These are phyloP conservation scores for Dispira parvispora DNA, from an alignment of 192 early-diverging fungal species.

Conservation along the genomic window DNA sequence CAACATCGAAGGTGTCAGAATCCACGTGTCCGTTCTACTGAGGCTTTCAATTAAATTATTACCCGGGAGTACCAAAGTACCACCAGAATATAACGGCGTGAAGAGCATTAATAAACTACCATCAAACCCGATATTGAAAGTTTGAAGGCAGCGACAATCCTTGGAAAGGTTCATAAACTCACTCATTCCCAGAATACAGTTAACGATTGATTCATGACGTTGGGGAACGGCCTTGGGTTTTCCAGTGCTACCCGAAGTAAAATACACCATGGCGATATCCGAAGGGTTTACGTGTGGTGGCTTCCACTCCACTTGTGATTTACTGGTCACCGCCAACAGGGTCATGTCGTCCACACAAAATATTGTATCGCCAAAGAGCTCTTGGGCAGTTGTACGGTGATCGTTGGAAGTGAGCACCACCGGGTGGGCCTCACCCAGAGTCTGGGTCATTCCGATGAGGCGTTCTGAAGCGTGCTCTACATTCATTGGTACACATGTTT, in stretches of 20 bases:
- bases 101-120: not conserved
- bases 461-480: not conserved
- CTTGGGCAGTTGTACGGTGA: no score
- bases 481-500: not conserved
- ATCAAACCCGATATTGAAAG: not conserved
- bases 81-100: not conserved
- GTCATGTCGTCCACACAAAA: not conserved
- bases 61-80: not conserved
- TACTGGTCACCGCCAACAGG: not conserved
- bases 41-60: not conserved
- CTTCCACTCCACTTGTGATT: not conserved
- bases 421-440: not conserved
- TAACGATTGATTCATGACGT: not conserved
- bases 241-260: slow-evolving; percentile 5
- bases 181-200: not conserved
- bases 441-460: not conserved
- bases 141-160: not conserved
- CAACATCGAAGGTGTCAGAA: not conserved
- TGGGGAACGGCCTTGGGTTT: not conserved
- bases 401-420: no score
- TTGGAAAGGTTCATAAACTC: not conserved
- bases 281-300: not conserved
- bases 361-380: not conserved
- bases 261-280: not conserved
- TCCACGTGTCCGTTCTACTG: not conserved